Conservation (phyloP, 768 basidiomycete species). For the Fomitopsis serialis region DNA sequence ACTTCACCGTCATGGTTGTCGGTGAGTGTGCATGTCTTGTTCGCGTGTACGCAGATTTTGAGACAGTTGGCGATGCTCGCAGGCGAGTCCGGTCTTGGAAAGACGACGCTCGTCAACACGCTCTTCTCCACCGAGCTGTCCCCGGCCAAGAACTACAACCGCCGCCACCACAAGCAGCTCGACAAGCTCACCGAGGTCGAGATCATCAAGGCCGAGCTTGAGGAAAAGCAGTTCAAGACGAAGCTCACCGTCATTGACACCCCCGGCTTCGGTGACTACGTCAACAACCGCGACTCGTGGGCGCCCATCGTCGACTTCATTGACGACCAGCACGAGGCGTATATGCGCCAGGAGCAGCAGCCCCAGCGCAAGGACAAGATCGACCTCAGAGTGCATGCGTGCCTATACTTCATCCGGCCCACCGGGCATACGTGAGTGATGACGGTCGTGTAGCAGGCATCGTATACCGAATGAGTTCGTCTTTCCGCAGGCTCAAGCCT, state of each 20-base stretch:
- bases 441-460: background rate
- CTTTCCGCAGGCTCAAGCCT: slow-evolving; percentile 73
- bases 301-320: slow-evolving; percentile 97
- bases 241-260: slow-evolving; percentile 99
- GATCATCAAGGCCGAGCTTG: slow-evolving; percentile 98
- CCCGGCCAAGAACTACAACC: slow-evolving; percentile 81
- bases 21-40: slow-evolving; percentile 51
- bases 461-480: background rate
- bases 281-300: slow-evolving; percentile 99
- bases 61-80: background rate
- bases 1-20: slow-evolving; percentile 99
- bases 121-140: slow-evolving; percentile 98
- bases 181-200: slow-evolving; percentile 99
- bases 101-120: slow-evolving; percentile 98
- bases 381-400: slow-evolving; percentile 93
- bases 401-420: slow-evolving; percentile 93
- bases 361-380: slow-evolving; percentile 93
- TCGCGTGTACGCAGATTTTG: background rate
- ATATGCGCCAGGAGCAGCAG: slow-evolving; percentile 98
- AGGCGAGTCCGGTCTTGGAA: slow-evolving; percentile 97
- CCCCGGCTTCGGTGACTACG: slow-evolving; percentile 99
- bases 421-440: slow-evolving; percentile 89
- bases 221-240: slow-evolving; percentile 99
- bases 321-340: slow-evolving; percentile 91
- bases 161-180: slow-evolving; percentile 90